Evolutionary conservation across 2,329 filamentous ascomycete species (phyloP), one percentile per base, ranked within the genome.

Genomic region (Sclerotinia spermophila): DNA sequence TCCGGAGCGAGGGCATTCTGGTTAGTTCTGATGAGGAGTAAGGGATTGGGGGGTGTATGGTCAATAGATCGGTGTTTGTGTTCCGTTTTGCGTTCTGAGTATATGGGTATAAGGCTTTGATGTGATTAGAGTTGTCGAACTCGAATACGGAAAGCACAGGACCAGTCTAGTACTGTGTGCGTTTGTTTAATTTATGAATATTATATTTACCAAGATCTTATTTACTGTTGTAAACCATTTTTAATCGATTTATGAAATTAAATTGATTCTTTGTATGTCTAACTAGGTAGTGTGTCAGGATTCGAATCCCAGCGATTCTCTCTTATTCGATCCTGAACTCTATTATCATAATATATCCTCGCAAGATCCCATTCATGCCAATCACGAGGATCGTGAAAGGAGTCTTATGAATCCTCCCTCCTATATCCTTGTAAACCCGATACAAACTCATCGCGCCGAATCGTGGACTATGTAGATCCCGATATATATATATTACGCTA

Each of bases 1-100:
- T 35, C 1, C n/a, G 38, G 2, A 27, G 7, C 0, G 51, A 45
- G 27, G 65, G 24, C 0, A 45, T 58, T 33, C 15, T 35, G 38
- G 11, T 58, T 45, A 38, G 51, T 67, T 33, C 21, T 40, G 65
- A 59, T 67, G 51, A 58, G 35, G 51, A 67, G 38, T 67, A 55
- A 58, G 27, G 13, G 38, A 4, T 42, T 27, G 21, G 17, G 24
- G 21, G 11, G 2, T 48, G 21, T 8, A 8, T 5, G 4, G 6
- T 17, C 11, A 24, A 21, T 48, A 30, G 7, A 3, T 53, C 6
- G 8, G 5, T 53, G 24, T 27, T 5, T 5, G 19, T 51, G 4
- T 51, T 38, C 0, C n/a, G n/a, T 53, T 11, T 3, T 38, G 7
- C 11, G 24, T 27, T 27, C 0, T 15, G 27, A 30, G 17, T 24